phyloP scores from a whole-genome alignment of 2,329 filamentous ascomycete genomes.

The Microdochium nivale region DNA sequence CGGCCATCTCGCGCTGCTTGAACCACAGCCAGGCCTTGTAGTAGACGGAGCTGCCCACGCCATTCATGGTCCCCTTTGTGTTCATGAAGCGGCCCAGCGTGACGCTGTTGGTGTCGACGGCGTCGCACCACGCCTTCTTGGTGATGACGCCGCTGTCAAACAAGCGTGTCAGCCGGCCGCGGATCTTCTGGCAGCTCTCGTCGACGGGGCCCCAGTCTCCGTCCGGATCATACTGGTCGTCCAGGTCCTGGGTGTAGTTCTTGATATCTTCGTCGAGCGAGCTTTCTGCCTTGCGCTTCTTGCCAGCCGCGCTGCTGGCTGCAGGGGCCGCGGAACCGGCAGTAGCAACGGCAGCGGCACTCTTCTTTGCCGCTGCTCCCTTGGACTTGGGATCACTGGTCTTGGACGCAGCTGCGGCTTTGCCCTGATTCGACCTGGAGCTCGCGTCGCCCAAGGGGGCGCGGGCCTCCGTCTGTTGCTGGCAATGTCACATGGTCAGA shows the following conservation, averaged over 20 bases:
- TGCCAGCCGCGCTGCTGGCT: slow-evolving; percentile 2
- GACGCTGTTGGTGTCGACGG: slow-evolving; percentile 6
- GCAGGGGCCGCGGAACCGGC: neutral
- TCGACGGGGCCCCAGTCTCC: slow-evolving; percentile 2
- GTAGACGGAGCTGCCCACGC: slow-evolving; percentile 6
- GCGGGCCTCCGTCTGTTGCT: neutral
- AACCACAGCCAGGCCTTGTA: slow-evolving; percentile 12
- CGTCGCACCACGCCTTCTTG: slow-evolving; percentile 12
- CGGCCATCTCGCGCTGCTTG: slow-evolving; percentile 12
- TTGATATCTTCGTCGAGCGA: slow-evolving; percentile 16
- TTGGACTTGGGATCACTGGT: neutral
- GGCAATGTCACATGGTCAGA: no score
- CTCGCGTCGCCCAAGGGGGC: neutral
- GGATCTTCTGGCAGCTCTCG: slow-evolving; percentile 9
- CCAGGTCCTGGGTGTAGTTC: slow-evolving; percentile 16
- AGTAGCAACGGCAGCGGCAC: neutral
- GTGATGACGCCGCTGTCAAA: slow-evolving; percentile 14
- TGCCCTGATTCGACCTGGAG: neutral
- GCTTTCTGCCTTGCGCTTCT: slow-evolving; percentile 15
- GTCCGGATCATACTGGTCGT: slow-evolving; percentile 5
- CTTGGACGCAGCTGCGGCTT: neutral
- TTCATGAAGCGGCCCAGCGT: slow-evolving; percentile 9
- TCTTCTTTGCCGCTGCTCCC: neutral
- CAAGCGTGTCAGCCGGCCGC: slow-evolving; percentile 12
- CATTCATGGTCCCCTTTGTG: slow-evolving; percentile 8